phyloP scores from a whole-genome alignment of 306 rosid species.

The Herpetospermum pedunculosum region DNA sequence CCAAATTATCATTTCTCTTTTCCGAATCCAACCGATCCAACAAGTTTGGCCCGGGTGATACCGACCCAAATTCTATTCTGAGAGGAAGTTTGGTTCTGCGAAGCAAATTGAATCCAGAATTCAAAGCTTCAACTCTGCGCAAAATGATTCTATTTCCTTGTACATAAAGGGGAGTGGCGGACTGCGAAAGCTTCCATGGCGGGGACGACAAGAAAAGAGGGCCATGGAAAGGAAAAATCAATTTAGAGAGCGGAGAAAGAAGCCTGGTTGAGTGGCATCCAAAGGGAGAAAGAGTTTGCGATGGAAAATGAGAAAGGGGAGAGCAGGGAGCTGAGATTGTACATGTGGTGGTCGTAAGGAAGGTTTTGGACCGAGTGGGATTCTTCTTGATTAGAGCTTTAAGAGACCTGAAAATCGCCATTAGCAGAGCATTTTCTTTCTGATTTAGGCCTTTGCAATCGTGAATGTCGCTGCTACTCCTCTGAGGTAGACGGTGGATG shows the following conservation, averaged over 20 bases:
- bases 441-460: background rate
- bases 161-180: conserved; percentile 71
- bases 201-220: conserved; percentile 72
- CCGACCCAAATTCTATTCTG: conserved; percentile 18
- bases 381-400: conserved; percentile 20
- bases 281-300: conserved; percentile 22
- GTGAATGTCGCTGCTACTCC: background rate
- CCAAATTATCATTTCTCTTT: background rate
- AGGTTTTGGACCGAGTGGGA: conserved; percentile 28
- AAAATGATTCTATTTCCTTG: conserved; percentile 41
- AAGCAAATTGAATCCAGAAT: conserved; percentile 33
- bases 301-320: conserved; percentile 3
- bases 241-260: conserved; percentile 35
- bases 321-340: conserved; percentile 15
- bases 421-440: conserved; percentile 18
- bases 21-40: conserved; percentile 26
- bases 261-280: conserved; percentile 22
- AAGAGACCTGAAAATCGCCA: conserved; percentile 49
- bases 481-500: background rate
- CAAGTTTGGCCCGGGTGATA: background rate
- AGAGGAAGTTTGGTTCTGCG: conserved; percentile 30
- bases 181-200: conserved; percentile 88
- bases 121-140: conserved; percentile 40
- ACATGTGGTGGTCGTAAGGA: conserved; percentile 32
- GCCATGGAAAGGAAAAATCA: conserved; percentile 33